Base-by-base conservation (phyloP, 2,329 filamentous ascomycete genomes). In the Xylaria sp. region DNA sequence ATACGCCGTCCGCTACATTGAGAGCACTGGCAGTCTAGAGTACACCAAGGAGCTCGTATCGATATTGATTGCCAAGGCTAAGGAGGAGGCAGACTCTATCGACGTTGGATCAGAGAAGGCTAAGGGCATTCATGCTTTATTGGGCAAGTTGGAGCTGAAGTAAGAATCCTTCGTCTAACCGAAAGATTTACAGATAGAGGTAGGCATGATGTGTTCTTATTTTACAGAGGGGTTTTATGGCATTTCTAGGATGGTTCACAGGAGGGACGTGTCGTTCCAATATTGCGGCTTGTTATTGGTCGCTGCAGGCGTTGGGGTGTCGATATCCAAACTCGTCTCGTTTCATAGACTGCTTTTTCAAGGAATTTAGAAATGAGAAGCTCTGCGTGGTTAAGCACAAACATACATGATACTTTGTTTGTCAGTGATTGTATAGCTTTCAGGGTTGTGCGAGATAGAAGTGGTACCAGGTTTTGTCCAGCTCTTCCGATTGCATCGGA, bases 1-100 rank as follows among this genome's bases (percentile, higher is more conserved):
- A 64, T 98, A 97, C 75, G 95, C 95, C 2, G 89, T 97, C n/a
- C 83, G 83, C 43, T 96, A 96, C 75, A 96, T 99, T 92, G 90
- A 97, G 77, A 83, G 85, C 67, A 96, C 91, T 0, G 93, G 93
- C 33, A 96, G 91, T 74, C 97, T 99, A 73, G 89, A 89, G 55
- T 97, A 98, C 76, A 94, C 91, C 14, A 83, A 87, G 63, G 81
- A 85, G 56, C 90, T 92, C 0, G 77, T 94, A 9, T 72, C 75
- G 15, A 84, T 89, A 46, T 78, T 94, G 66, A 84, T 88, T 43
- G 83, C 83, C 61, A 84, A 89, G 65, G 90, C 91, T n/a, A 80
- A 84, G 60, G 81, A 78, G 64, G 78, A 91, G 73, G 84, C 90
- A 9, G 83, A 88, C 40, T 83, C 85, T 28, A 82, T 93, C 46